Conservation (phyloP, 2,329 filamentous ascomycete genomes). For the Nigrospora sphaerica region DNA sequence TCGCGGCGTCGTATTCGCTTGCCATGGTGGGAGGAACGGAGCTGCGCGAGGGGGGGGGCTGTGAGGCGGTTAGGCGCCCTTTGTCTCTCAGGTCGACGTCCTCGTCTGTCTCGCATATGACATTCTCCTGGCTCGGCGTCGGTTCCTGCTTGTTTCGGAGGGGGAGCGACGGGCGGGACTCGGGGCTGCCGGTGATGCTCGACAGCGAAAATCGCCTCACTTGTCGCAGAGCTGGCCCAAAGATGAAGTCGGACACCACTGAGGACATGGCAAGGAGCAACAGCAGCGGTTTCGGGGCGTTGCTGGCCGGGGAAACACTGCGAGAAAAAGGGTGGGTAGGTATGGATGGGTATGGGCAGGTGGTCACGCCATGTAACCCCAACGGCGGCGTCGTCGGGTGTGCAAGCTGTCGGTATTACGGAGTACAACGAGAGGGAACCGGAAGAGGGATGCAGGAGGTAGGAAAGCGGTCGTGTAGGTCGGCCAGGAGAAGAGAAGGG, state of each 20-base stretch:
- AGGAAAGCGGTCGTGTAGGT: too few species aligned
- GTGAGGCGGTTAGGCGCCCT: constrained; percentile 13
- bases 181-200: constrained; percentile 22
- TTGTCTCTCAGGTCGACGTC: constrained; percentile 16
- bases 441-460: too few species aligned
- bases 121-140: constrained; percentile 16
- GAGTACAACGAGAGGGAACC: not conserved
- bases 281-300: constrained; percentile 2
- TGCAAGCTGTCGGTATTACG: not conserved
- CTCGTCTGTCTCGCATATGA: constrained; percentile 21
- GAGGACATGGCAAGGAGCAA: constrained; percentile 43
- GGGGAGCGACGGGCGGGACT: constrained; percentile 9
- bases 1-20: constrained; percentile 1
- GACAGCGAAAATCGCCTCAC: constrained; percentile 52
- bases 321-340: not conserved
- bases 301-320: not conserved
- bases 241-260: constrained; percentile 57
- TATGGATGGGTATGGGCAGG: not conserved
- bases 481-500: too few species aligned
- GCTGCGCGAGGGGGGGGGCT: constrained; percentile 17
- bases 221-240: constrained; percentile 60
- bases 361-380: not conserved
- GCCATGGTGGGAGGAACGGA: constrained; percentile 12
- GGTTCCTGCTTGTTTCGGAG: not conserved
- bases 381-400: not conserved